A percentile compares a stretch with the other conserved stretches of the same genome.
phyloP scores from a whole-genome alignment of 208 protist species.

The Histomonas meleagridis region DNA sequence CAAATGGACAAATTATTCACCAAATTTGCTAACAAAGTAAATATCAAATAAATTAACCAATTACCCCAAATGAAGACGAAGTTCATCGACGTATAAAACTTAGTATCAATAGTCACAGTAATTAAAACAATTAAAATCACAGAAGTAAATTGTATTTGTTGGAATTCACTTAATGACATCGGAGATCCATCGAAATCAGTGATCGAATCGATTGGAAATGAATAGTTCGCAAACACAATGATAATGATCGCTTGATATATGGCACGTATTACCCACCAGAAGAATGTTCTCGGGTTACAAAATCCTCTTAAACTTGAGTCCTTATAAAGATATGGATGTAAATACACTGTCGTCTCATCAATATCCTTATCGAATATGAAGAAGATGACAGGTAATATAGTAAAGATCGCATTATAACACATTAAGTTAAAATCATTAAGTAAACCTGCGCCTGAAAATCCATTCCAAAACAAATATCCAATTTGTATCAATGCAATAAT shows the following conservation, averaged over 20 bases:
- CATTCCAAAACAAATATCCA: conserved; percentile 21
- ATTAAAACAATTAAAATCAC: background rate
- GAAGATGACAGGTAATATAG: conserved; percentile 34
- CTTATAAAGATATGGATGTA: background rate
- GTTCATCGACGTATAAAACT: background rate
- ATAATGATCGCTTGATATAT: background rate
- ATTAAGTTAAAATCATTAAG: conserved; percentile 38
- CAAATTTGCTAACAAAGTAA: background rate
- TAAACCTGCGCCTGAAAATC: conserved; percentile 14
- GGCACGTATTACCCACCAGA: background rate
- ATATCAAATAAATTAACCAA: background rate
- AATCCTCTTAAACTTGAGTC: background rate
- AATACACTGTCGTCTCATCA: background rate
- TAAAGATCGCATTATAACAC: conserved; percentile 43
- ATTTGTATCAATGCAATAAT: conserved; percentile 29
- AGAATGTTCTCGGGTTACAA: background rate
- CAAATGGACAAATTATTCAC: background rate
- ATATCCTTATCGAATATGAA: conserved; percentile 30
- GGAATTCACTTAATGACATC: background rate
- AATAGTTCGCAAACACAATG: background rate
- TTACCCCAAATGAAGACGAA: conserved; percentile 35
- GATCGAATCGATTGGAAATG: background rate
- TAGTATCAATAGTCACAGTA: background rate
- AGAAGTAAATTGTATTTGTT: background rate
- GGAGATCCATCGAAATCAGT: background rate